These are phyloP conservation scores for Astrocystis sublimbata DNA, from an alignment of 495 filamentous ascomycete species.

Conservation along the genomic window DNA sequence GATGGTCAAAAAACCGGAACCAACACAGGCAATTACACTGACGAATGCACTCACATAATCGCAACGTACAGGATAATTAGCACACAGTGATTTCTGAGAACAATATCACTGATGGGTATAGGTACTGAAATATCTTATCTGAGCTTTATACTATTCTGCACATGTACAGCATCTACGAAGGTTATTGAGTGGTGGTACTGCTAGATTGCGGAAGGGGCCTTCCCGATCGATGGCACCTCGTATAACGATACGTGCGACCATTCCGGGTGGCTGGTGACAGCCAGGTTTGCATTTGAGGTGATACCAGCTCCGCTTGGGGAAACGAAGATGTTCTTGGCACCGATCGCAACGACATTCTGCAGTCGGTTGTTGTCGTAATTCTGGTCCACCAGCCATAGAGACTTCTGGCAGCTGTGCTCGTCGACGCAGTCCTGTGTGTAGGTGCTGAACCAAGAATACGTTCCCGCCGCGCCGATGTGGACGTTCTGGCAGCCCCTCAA, in stretches of 20 bases:
- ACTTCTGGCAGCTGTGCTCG: constrained; percentile 67
- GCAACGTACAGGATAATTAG: no score
- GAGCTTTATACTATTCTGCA: not conserved
- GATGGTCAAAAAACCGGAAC: no score
- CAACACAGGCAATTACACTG: no score
- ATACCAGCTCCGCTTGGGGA: constrained; percentile 53
- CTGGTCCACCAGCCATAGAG: constrained; percentile 2
- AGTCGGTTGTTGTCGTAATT: constrained; percentile 10
- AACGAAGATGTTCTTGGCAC: constrained; percentile 13
- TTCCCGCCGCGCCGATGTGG: constrained; percentile 62
- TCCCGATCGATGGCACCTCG: constrained; percentile 34
- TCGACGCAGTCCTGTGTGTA: constrained; percentile 68
- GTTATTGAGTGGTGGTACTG: no score
- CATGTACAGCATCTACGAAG: not conserved
- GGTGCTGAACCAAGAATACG: constrained; percentile 71
- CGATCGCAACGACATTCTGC: constrained; percentile 5
- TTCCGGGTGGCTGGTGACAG: constrained; percentile 61
- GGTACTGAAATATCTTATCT: not conserved
- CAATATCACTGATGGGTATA: not conserved
- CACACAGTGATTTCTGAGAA: no score
- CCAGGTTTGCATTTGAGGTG: constrained; percentile 79
- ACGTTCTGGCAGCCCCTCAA: constrained; percentile 58
- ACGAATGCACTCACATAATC: no score
- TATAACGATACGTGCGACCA: constrained; percentile 12
- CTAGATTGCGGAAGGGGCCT: constrained; percentile 41